Evolutionary conservation across 1,139 yeast species (phyloP), one percentile per base, ranked within the genome.

Genomic region (Yamadazyma kanchanaburiensis): DNA sequence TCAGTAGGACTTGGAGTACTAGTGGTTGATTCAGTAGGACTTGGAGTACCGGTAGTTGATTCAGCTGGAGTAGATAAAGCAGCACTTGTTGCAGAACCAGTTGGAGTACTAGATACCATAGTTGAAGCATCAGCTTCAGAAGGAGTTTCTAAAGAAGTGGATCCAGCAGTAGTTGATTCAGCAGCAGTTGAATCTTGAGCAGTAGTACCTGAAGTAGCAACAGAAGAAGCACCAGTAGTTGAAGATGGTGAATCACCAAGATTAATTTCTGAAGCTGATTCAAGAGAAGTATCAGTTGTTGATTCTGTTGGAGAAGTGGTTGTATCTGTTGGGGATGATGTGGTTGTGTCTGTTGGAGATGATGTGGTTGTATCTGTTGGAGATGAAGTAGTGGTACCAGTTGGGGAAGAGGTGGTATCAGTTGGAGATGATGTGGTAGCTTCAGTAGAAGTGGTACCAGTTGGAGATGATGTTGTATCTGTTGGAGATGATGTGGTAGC

Each of bases 41-140:
- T 7, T 12, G 23, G 27, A 4, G 19, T 4, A 21, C 22, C 11
- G 8, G 6, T 9, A 17, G 22, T 7, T 8, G 22, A 7, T 21
- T 8, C 22, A 11, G 26, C 11, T 11, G 20, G 12, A 10, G 26
- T 11, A 16, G 8, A 21, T 15, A 19, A 24, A 6, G 18, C 12
- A 24, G 26, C 9, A 17, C 15, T 9, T 17, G 16, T 8, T 9
- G 18, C n/a, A 7, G 10, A 21, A 11, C 11, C 12, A 21, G 23
- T 21, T 20, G 12, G 12, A 17, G 30, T 11, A 21, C 16, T 16
- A 6, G 26, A 13, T 15, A 17, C 15, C 6, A 21, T 19, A 19
- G 28, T 13, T 8, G 41, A 16, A 6, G 40, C 22, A 13, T 26
- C 11, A 12, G 4, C 15, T 7, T 19, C 31, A 28, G 32, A 28